Conservation (phyloP, 108 stramenopile species). For the Stephanodiscus triporus region DNA sequence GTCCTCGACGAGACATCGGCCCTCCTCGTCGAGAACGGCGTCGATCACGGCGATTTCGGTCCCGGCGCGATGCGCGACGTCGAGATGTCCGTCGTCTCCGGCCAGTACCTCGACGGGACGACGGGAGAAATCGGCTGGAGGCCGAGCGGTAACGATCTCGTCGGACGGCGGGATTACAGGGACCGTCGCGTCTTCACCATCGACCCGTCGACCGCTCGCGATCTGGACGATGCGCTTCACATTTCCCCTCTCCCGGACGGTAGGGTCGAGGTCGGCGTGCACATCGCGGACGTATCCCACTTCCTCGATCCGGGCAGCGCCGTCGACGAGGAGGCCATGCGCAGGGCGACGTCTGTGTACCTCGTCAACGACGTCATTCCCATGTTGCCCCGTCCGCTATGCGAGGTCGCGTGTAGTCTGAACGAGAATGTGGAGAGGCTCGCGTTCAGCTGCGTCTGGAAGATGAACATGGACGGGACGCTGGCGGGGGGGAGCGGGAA, state of each 20-base stretch:
- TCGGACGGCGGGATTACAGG: conserved; percentile 82
- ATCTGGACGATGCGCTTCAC: conserved; percentile 96
- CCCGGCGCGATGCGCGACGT: conserved; percentile 63
- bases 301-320: conserved; percentile 79
- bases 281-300: conserved; percentile 98
- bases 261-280: conserved; percentile 90
- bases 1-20: conserved; percentile 91
- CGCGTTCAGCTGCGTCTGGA: conserved; percentile 95
- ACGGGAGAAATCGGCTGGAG: conserved; percentile 74
- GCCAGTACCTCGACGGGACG: conserved; percentile 47
- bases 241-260: conserved; percentile 75
- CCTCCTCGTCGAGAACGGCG: conserved; percentile 76
- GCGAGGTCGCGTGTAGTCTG: conserved; percentile 93
- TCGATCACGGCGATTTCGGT: conserved; percentile 95
- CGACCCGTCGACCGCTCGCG: conserved; percentile 95
- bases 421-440: conserved; percentile 95
- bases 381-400: conserved; percentile 91
- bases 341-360: conserved; percentile 95
- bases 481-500: conserved; percentile 49
- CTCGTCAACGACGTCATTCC: conserved; percentile 92
- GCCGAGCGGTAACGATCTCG: conserved; percentile 72
- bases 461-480: conserved; percentile 92
- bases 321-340: conserved; percentile 92
- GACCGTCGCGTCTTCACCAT: conserved; percentile 89
- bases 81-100: conserved; percentile 66